Conservation (phyloP, 2,329 filamentous ascomycete genomes). For the Cercospora sp. region DNA sequence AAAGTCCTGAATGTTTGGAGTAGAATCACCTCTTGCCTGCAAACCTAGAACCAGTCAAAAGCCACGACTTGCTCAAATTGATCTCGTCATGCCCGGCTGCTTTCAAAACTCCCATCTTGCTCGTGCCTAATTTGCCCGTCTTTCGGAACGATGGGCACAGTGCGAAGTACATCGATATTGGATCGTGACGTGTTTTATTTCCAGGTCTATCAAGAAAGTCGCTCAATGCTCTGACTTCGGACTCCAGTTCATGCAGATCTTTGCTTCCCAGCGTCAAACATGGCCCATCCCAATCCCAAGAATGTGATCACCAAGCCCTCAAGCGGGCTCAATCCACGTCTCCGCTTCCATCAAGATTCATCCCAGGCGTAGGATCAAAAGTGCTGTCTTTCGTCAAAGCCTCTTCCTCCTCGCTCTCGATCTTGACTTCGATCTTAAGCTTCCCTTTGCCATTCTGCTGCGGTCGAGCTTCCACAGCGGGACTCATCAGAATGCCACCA, state of each 20-base stretch:
- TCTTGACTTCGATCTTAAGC: not conserved
- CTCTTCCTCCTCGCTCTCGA: constrained; percentile 8
- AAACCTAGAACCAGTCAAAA: not conserved
- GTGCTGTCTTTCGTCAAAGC: constrained; percentile 9
- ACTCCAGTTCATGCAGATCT: not conserved
- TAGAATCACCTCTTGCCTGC: not conserved
- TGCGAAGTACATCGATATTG: not conserved
- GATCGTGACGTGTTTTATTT: not conserved
- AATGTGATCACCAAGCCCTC: not conserved
- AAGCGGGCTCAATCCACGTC: not conserved
- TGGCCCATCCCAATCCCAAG: not conserved
- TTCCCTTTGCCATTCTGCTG: constrained; percentile 7
- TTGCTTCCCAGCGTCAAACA: not conserved
- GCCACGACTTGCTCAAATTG: too few relatives aligned
- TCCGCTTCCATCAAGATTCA: not conserved
- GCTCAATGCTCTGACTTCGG: not conserved
- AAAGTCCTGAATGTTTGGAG: not conserved
- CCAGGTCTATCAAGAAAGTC: not conserved
- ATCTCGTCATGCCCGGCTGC: too few relatives aligned
- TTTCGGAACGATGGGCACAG: not conserved
- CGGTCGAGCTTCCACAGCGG: not conserved
- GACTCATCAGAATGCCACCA: not conserved
- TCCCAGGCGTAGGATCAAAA: not conserved
- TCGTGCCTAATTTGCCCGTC: not conserved
- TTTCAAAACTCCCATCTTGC: too few relatives aligned